Evolutionary conservation across 768 basidiomycete species (phyloP), one percentile per base, ranked within the genome.

Genomic region (Termitomyces eurrhizus): DNA sequence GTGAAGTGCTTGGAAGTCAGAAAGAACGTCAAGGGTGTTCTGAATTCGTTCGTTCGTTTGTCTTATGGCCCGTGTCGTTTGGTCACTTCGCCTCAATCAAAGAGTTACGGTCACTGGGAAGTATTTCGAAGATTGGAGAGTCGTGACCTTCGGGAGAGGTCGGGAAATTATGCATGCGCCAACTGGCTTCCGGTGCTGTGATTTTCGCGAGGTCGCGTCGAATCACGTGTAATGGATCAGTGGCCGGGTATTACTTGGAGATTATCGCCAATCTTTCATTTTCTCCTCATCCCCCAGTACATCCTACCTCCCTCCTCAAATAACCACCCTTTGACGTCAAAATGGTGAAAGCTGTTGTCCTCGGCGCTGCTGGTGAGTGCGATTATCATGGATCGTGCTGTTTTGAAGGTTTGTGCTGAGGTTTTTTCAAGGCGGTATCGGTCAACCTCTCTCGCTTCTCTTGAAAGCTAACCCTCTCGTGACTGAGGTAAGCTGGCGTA

Each of bases 401-500:
- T 58, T 58, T 59, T 59, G 51, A 16, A 37, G 45, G 52, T 50
- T 52, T 18, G 41, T 39, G 21, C 54, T 59, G 42, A 49, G 46
- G 26, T 56, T 33, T 44, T 56, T 33, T 44, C 33, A 46, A 93
- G 94, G 93, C 74, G 95, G 95, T 75, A 98, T 98, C 69, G 96
- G 96, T 71, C 96, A 97, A 80, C 95, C 95, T 62, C 81, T 98
- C 73, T 85, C 95, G 24, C 88, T 98, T 61, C 82, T 98, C 59
- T 82, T 98, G 73, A 98, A 98, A 81, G 73, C 78, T 54, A 95
- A 93, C 78, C 83, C 89, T 29, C 78, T 86, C 61, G 80, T 98
- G 67, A 90, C 90, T 58, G 83, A 89, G 81, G 92, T 90, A 69
- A 56, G 67, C 61, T 51, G n/a, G 16, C 4, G 52, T 44, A 56